These are phyloP conservation scores for Hortaea sp. DNA, from an alignment of 2,329 filamentous ascomycete species.

Conservation along the genomic window DNA sequence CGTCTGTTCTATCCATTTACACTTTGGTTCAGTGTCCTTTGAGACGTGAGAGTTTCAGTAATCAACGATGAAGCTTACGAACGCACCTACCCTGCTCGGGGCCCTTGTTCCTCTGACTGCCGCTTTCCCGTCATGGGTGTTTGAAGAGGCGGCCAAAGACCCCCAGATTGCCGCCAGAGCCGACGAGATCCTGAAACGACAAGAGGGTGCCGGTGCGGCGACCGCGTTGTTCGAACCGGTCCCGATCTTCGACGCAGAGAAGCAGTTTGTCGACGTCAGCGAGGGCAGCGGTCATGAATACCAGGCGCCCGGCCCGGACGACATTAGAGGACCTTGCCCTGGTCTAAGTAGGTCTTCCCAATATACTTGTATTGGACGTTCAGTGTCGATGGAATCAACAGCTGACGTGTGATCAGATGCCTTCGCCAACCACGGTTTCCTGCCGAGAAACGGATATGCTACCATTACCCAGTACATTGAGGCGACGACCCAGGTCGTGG, in stretches of 20 bases:
- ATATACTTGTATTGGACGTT: neutral
- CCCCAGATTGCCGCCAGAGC: conserved; percentile 5
- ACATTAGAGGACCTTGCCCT: conserved; percentile 24
- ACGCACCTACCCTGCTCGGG: neutral
- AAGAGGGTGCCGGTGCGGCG: conserved; percentile 12
- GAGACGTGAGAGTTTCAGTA: too few relatives aligned
- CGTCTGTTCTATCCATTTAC: too few relatives aligned
- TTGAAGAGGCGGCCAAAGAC: conserved; percentile 2
- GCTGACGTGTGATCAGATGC: conserved; percentile 11
- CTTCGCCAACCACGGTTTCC: conserved; percentile 18
- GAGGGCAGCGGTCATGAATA: conserved; percentile 2
- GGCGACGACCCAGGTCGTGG: conserved; percentile 18
- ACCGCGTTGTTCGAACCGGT: conserved; percentile 13
- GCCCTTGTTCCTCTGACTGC: neutral
- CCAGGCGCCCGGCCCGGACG: conserved; percentile 15
- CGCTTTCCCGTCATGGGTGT: conserved; percentile 5
- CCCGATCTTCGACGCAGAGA: too few relatives aligned
- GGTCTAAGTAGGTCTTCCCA: conserved; percentile 15
- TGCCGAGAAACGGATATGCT: conserved; percentile 24
- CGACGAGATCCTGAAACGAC: conserved; percentile 5
- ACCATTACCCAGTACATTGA: conserved; percentile 26
- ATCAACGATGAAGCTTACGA: neutral
- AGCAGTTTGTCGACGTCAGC: conserved; percentile 19
- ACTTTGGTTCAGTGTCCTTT: too few relatives aligned
- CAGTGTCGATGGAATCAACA: too few relatives aligned